These are phyloP conservation scores for Parathielavia hyrcaniae DNA, from an alignment of 495 filamentous ascomycete species.

Conservation along the genomic window DNA sequence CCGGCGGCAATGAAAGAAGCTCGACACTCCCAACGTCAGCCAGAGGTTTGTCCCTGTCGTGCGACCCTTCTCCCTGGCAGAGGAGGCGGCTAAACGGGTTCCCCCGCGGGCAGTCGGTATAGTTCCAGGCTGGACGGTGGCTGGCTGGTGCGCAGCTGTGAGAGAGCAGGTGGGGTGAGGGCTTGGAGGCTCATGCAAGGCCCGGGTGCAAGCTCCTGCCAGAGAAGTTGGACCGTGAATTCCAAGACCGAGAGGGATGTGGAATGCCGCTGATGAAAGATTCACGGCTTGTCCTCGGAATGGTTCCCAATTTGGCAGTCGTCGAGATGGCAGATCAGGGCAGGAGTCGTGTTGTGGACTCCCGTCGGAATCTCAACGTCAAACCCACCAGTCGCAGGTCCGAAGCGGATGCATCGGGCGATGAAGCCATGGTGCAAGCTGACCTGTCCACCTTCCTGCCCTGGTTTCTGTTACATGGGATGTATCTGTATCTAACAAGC, in stretches of 20 bases:
- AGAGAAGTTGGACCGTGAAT: slow-evolving; percentile 1
- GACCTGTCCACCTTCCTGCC: too few relatives aligned
- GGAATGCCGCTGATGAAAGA: slow-evolving; percentile 9
- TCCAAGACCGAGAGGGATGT: slow-evolving; percentile 3
- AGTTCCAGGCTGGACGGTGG: slow-evolving; percentile 3
- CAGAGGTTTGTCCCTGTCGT: background rate
- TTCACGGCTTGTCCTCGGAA: slow-evolving; percentile 10
- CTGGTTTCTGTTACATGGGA: too few relatives aligned
- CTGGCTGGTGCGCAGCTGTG: slow-evolving; percentile 8
- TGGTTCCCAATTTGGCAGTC: slow-evolving; percentile 14
- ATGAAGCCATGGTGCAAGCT: too few relatives aligned
- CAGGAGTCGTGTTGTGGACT: background rate
- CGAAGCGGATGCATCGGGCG: slow-evolving; percentile 8
- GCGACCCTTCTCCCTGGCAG: background rate
- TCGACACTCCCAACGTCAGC: background rate
- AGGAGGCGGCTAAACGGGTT: slow-evolving; percentile 11
- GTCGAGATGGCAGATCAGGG: background rate
- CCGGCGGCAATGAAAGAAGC: slow-evolving; percentile 9
- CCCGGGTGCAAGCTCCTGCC: background rate
- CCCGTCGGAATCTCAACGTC: background rate
- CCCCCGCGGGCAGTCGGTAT: slow-evolving; percentile 1
- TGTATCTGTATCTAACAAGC: too few relatives aligned
- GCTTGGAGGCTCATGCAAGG: background rate
- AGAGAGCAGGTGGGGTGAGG: slow-evolving; percentile 11
- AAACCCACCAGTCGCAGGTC: background rate